These are phyloP conservation scores for Coemansia sp. DNA, from an alignment of 192 early-diverging fungal species.

Conservation along the genomic window DNA sequence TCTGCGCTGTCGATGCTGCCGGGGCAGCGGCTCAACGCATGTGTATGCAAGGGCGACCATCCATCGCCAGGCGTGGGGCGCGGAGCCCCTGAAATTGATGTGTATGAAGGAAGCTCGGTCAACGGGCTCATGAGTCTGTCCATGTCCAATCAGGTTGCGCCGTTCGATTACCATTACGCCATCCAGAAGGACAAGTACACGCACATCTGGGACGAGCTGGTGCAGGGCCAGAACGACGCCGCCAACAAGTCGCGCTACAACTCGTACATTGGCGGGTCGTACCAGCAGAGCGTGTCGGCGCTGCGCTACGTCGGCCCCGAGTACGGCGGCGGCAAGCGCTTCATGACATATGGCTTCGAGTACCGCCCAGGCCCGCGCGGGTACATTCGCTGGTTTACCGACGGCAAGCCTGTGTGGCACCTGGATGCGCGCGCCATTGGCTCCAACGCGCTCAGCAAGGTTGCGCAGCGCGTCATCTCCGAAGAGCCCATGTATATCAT, in stretches of 20 bases:
- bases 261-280: slow-evolving; percentile 52
- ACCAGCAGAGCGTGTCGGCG: slow-evolving; percentile 55
- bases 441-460: slow-evolving; percentile 43
- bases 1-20: slow-evolving; percentile 56
- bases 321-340: slow-evolving; percentile 36
- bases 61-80: slow-evolving; percentile 56
- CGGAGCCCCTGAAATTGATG: slow-evolving; percentile 60
- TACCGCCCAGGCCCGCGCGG: slow-evolving; percentile 52
- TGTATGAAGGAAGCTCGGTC: slow-evolving; percentile 54
- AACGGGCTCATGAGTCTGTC: slow-evolving; percentile 34
- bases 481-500: slow-evolving; percentile 65
- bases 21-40: slow-evolving; percentile 58
- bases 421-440: slow-evolving; percentile 45
- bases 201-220: slow-evolving; percentile 48
- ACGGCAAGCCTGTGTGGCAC: slow-evolving; percentile 47
- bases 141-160: slow-evolving; percentile 56
- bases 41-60: slow-evolving; percentile 57
- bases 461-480: slow-evolving; percentile 48
- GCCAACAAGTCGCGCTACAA: slow-evolving; percentile 42
- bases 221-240: slow-evolving; percentile 11
- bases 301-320: slow-evolving; percentile 41
- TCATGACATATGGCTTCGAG: slow-evolving; percentile 53
- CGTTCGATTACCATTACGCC: slow-evolving; percentile 56
- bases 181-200: slow-evolving; percentile 46
- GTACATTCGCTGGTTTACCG: slow-evolving; percentile 48